Evolutionary conservation across 2,329 filamentous ascomycete species (phyloP), one percentile per base, ranked within the genome.

Genomic region (Talaromyces sp.): DNA sequence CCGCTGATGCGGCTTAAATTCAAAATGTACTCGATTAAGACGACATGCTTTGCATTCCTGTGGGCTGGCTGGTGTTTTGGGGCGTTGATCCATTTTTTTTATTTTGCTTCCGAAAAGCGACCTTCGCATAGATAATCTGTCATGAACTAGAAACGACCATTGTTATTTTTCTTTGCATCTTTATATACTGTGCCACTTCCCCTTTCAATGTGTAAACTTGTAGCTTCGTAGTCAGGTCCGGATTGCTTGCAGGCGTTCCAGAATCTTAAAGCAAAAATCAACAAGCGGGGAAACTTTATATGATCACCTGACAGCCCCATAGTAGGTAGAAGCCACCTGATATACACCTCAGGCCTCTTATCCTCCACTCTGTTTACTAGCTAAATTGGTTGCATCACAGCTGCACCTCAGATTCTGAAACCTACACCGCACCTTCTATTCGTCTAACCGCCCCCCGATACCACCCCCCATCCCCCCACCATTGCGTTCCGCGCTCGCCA

Each of bases 1-100:
- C 86, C 64, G 92, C 92, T 54, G 91, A 91, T 75, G 91, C 91
- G 59, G 91, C 91, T 67, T 73, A 56, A 70, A 43, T 49, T 32
- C 50, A 40, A 30, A 45, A 14, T 47, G 14, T 22, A 27, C 49
- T 58, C 44, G 20, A 55, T 36, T 43, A 39, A 51, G 32, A 58
- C 47, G 51, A 60, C 41, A 54, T 59, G 42, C 54, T 53, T 65
- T 67, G 63, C 61, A 65, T 68, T 47, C 47, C 16, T 54, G 52
- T 59, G 62, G 63, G 60, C 60, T 57, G 54, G 45, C 40, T 42
- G 48, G 42, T 40, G 59, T 54, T 53, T 55, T 56, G 47, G 29
- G 43, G 43, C 14, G 35, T 65, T 49, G 52, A 52, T 19, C 37
- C 50, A 33, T 41, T 30, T 46, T 54, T 44, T 54, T 46, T 44